A percentile compares a stretch with the other conserved stretches of the same genome.
phyloP scores from a whole-genome alignment of 2,329 filamentous ascomycete genomes.

The Arthrinium phaeospermum region DNA sequence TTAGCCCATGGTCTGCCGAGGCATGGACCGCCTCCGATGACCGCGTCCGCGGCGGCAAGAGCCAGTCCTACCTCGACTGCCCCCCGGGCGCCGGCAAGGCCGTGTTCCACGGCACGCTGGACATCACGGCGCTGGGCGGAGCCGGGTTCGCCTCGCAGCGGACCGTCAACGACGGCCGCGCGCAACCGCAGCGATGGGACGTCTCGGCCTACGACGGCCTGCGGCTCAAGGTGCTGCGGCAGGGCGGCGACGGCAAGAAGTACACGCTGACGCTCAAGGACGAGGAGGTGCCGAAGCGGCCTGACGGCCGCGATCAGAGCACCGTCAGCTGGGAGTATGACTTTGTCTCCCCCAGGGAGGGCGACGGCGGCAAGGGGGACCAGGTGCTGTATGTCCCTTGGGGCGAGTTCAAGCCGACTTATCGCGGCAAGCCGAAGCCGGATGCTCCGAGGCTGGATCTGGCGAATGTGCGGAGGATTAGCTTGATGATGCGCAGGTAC shows the following conservation, averaged over 20 bases:
- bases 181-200: conserved; percentile 55
- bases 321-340: conserved; percentile 77
- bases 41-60: conserved; percentile 76
- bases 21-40: conserved; percentile 77
- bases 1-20: conserved; percentile 61
- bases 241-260: conserved; percentile 63
- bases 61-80: conserved; percentile 56
- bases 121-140: conserved; percentile 76
- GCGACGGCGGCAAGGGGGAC: conserved; percentile 33
- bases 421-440: conserved; percentile 69
- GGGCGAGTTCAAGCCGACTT: conserved; percentile 72
- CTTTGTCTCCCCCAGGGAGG: conserved; percentile 49
- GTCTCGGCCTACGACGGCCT: conserved; percentile 68
- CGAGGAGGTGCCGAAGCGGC: conserved; percentile 59
- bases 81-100: conserved; percentile 24
- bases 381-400: conserved; percentile 64
- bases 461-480: conserved; percentile 67
- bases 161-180: conserved; percentile 63
- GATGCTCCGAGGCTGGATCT: conserved; percentile 66
- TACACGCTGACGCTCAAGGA: conserved; percentile 83
- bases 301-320: conserved; percentile 73
- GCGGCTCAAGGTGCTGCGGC: conserved; percentile 51
- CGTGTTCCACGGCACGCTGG: conserved; percentile 70
- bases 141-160: conserved; percentile 84
- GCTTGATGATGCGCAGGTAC: conserved; percentile 83